phyloP scores from a whole-genome alignment of 768 basidiomycete genomes.

The Agaricus blazei region DNA sequence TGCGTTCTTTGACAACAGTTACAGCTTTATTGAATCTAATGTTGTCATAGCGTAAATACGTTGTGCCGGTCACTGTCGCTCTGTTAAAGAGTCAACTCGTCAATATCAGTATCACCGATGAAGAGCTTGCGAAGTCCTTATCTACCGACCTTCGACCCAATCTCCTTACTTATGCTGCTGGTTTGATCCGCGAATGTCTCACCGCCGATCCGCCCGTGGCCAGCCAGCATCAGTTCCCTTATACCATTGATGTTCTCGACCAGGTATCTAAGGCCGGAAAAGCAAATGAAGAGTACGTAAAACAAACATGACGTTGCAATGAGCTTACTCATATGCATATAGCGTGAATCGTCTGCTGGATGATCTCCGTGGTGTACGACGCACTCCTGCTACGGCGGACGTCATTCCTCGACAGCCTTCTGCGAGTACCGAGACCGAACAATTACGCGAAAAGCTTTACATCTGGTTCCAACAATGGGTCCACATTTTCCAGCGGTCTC shows the following conservation, averaged over 20 bases:
- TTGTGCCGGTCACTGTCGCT: conserved; percentile 89
- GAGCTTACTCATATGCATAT: conserved; percentile 7
- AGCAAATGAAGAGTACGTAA: conserved; percentile 80
- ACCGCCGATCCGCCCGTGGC: conserved; percentile 78
- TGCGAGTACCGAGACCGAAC: conserved; percentile 68
- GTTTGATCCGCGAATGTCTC: conserved; percentile 82
- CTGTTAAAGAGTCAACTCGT: conserved; percentile 83
- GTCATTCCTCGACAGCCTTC: conserved; percentile 29
- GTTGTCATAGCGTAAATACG: conserved; percentile 79
- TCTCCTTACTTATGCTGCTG: conserved; percentile 76
- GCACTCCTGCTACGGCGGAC: conserved; percentile 33
- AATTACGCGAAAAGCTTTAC: conserved; percentile 69
- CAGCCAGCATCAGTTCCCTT: conserved; percentile 72
- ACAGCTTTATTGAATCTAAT: conserved; percentile 3
- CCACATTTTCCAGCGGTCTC: conserved; percentile 85
- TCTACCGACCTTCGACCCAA: conserved; percentile 72
- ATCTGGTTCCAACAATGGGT: conserved; percentile 96
- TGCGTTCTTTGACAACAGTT: conserved; percentile 28
- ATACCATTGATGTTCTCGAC: conserved; percentile 74
- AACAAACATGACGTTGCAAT: conserved; percentile 1
- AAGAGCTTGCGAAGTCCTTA: conserved; percentile 84
- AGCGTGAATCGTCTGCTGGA: conserved; percentile 74
- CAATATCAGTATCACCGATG: conserved; percentile 73
- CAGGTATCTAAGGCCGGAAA: conserved; percentile 72
- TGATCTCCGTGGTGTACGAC: conserved; percentile 69